A percentile compares a stretch with the other conserved stretches of the same genome.
Conservation (phyloP, 164 flowering plant species). For the Amborella trichopoda region DNA sequence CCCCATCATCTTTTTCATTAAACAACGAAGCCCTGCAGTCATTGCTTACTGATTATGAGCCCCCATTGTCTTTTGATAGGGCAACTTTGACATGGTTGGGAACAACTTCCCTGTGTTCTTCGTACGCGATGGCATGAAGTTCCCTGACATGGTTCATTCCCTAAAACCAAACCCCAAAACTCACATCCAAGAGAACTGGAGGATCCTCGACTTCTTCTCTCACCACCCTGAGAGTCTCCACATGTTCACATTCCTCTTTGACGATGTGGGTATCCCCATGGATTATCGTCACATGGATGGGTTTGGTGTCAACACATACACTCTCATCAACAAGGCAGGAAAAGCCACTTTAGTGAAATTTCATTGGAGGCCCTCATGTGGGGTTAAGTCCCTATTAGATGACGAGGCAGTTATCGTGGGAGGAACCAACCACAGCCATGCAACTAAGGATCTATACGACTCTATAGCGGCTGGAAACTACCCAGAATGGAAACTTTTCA, state of each 20-base stretch:
- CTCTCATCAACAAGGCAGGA: conserved; percentile 64
- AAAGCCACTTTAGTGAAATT: conserved; percentile 67
- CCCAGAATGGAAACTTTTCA: conserved; percentile 82
- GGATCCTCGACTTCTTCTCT: conserved; percentile 44
- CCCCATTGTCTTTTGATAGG: no score
- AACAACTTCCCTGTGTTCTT: conserved; percentile 69
- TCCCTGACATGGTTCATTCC: conserved; percentile 63
- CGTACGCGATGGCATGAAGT: conserved; percentile 56
- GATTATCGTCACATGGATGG: conserved; percentile 93
- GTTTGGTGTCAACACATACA: conserved; percentile 67
- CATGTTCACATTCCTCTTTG: conserved; percentile 58
- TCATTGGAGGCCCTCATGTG: conserved; percentile 87
- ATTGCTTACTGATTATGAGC: no score
- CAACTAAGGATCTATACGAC: conserved; percentile 79
- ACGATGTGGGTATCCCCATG: conserved; percentile 70
- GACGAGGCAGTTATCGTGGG: conserved; percentile 70
- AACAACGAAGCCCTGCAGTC: no score
- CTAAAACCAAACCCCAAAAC: conserved; percentile 66
- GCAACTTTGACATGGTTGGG: conserved; percentile 61
- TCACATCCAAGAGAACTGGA: conserved; percentile 63
- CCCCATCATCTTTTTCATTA: no score
- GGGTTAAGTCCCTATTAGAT: conserved; percentile 54
- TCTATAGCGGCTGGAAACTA: conserved; percentile 73
- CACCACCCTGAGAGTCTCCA: background rate
- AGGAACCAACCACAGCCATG: conserved; percentile 83